Evolutionary conservation across 129 eudicot genomes (phyloP).

Genomic region (Rutidosis leptorrhynchoides): DNA sequence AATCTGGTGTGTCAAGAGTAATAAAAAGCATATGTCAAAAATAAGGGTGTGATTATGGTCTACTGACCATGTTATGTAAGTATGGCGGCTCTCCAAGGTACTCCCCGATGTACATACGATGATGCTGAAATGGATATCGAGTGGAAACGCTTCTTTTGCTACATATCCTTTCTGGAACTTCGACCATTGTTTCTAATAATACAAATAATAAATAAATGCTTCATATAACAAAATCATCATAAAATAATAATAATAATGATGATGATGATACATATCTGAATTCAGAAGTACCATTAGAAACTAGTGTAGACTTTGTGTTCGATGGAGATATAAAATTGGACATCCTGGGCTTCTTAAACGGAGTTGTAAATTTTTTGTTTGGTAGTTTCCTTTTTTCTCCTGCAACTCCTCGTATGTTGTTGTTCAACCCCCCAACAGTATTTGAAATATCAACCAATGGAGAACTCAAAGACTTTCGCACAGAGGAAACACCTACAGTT

Average conservation of each 20-base stretch:
- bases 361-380: conserved; percentile 47
- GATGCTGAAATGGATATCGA: conserved; percentile 55
- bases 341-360: conserved; percentile 85
- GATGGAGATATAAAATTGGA: conserved; percentile 67
- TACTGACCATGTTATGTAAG: conserved; percentile 44
- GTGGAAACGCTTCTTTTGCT: conserved; percentile 46
- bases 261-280: conserved; percentile 1
- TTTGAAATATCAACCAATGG: conserved; percentile 68
- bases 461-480: conserved; percentile 33
- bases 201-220: conserved; percentile 21
- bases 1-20: conserved; percentile 12
- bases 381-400: conserved; percentile 55
- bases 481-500: conserved; percentile 17
- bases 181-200: conserved; percentile 42
- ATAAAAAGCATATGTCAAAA: conserved; percentile 21
- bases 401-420: conserved; percentile 7
- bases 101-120: conserved; percentile 63
- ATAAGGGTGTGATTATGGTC: conserved; percentile 22
- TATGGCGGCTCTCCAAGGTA: conserved; percentile 59
- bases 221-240: conserved; percentile 7
- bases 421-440: conserved; percentile 34
- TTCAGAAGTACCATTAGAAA: conserved; percentile 48
- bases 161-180: conserved; percentile 42
- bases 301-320: conserved; percentile 29
- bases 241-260: neutral